Evolutionary conservation across 2,329 filamentous ascomycete species (phyloP), one percentile per base, ranked within the genome.

Genomic region (Verticillium tricorpus): DNA sequence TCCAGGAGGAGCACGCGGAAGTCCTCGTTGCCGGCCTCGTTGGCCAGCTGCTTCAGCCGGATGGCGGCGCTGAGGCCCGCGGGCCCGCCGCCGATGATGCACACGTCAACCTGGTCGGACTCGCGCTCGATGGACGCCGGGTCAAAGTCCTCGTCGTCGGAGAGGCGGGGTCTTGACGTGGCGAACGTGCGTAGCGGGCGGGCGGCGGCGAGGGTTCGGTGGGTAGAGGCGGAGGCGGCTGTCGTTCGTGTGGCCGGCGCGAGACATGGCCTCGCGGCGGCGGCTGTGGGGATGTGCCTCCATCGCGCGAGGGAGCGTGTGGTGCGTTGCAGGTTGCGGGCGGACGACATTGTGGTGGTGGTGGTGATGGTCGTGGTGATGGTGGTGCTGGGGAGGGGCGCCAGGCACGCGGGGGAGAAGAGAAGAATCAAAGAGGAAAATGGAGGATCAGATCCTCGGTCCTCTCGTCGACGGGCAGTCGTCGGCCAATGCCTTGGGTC

Each of bases 21-120:
- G 65, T 97, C 93, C 65, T 98, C 93, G 75, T 98, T 96, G 65
- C 95, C 94, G 37, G 91, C 92, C 72, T 93, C 92, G 72, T 93
- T 97, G 68, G 95, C 95, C 58, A 97, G 83, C 77, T 99, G 94
- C 82, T 98, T 98, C 61, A 99, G 80, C 67, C 91, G 89, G 72
- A 99, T 99, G 58, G 94, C 95, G 56, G 95, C 93, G 68, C 91
- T 90, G 67, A 99, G 84, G 63, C 95, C 95, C 59, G 95, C 92
- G 60, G 95, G 95, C 87, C 85, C 94, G 75, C 92, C 95, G 71
- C 95, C 95, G 60, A 99, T 87, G 71, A 99, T 98, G 77, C 93
- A 96, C 34, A 99, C 93, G 76, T 99, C 95, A 34, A 99, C 95
- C 77, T 95, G 81, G 71, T 99, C 95, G 60, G 87, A 90, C 75